Base-by-base conservation (phyloP, 2,329 filamentous ascomycete species). In the Thielaviopsis punctulata region DNA sequence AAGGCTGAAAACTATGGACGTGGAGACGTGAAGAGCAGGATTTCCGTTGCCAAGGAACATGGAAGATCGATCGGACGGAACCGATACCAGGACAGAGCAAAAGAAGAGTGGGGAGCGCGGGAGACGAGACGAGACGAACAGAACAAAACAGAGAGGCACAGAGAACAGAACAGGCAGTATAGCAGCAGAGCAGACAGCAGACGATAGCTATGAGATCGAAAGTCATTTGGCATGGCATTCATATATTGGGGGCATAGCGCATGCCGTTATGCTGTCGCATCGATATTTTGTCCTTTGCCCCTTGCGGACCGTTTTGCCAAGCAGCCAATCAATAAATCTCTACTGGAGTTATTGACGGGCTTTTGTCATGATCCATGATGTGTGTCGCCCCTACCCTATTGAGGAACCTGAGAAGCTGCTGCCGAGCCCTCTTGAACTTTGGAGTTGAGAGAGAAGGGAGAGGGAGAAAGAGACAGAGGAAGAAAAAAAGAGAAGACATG, bases 161-260 rank as follows among this genome's bases (percentile, higher is more conserved):
- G 45, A 55, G 44, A n/a, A n/a, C 53, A 52, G 48, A 52, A 30
- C 53, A 55, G 52, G 46, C n/a, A 48, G 36, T 45, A 48, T 52
- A 52, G 51, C 47, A 51, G 33, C 47, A 50, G 48, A 55, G 49
- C 49, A 55, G 45, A 55, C 27, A 49, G 21, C 48, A 49, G 30
- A 49, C 39, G 49, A 52, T 55, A 55, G 53, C 53, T 55, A 55
- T 36, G 49, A 46, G 53, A 52, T 52, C 24, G 51, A 52, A 46
- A 55, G 49, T 52, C 53, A 52, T 45, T n/a, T n/a, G n/a, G n/a
- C n/a, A 51, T 49, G 53, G 36, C 53, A 52, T 55, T 52, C 49
- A 51, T 55, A 52, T 55, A 54, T 51, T 48, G n/a, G 46, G 30
- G 53, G 53, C 53, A 48, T 49, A 46, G 45, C 48, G 49, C 53